Conservation (phyloP, 306 rosid species). For the Glycine tomentella region DNA sequence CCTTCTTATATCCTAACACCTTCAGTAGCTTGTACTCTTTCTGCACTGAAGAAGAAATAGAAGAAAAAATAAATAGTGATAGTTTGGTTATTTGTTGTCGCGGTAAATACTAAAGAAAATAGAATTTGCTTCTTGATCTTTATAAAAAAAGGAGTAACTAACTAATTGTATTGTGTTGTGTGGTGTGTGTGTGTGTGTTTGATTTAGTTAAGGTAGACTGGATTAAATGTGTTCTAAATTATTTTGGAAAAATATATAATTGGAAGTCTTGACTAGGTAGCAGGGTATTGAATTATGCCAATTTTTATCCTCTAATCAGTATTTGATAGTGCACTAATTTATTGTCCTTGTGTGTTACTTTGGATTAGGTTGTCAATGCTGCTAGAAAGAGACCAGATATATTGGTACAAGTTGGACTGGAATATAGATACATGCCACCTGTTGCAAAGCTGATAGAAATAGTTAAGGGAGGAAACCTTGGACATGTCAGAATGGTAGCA, state of each 20-base stretch:
- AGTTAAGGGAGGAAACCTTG: constrained; percentile 73
- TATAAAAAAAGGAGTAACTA: neutral
- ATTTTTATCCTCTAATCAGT: constrained; percentile 13
- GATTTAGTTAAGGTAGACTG: neutral
- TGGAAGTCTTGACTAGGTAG: constrained; percentile 13
- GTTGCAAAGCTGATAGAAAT: constrained; percentile 87
- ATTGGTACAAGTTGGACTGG: constrained; percentile 93
- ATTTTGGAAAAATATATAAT: neutral
- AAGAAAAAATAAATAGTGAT: too few species aligned
- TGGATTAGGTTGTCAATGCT: constrained; percentile 75
- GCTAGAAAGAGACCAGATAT: constrained; percentile 80
- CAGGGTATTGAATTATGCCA: neutral
- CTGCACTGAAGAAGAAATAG: constrained; percentile 1
- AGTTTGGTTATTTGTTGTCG: too few species aligned
- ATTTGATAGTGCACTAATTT: constrained; percentile 38
- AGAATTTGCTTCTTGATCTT: neutral
- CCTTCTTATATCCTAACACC: too few species aligned
- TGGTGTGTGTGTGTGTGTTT: neutral
- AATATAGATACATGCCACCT: constrained; percentile 97
- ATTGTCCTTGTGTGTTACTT: constrained; percentile 11
- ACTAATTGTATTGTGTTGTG: neutral
- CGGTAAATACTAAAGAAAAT: too few species aligned
- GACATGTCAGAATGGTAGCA: constrained; percentile 90
- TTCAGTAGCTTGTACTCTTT: neutral
- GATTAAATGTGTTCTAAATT: too few species aligned